phyloP scores from a whole-genome alignment of 345 rosid genomes.

The Hypericum perforatum region DNA sequence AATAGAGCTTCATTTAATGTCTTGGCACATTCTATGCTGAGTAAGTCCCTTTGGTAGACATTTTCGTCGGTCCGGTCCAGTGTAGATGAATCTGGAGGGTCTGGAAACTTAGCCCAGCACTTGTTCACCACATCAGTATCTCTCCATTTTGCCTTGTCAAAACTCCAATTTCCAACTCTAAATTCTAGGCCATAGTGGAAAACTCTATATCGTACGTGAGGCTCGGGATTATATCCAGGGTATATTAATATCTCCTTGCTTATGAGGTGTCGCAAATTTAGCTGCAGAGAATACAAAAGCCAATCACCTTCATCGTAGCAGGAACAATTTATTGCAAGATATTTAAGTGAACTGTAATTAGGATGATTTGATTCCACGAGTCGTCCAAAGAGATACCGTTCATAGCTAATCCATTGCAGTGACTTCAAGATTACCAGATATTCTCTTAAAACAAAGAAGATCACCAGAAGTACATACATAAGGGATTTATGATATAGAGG shows the following conservation, averaged over 20 bases:
- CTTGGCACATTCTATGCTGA: conserved; percentile 86
- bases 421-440: no score
- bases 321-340: no score
- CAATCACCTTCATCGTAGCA: neutral
- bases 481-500: conserved; percentile 4
- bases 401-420: no score
- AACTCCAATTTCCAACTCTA: conserved; percentile 88
- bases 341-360: no score
- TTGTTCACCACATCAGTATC: conserved; percentile 56
- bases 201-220: conserved; percentile 65
- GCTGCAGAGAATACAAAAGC: conserved; percentile 35
- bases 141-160: conserved; percentile 94
- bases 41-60: conserved; percentile 54
- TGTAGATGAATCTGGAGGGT: conserved; percentile 60
- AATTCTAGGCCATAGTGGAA: conserved; percentile 94
- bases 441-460: neutral
- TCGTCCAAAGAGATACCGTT: no score
- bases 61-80: conserved; percentile 43
- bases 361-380: no score
- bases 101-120: conserved; percentile 90
- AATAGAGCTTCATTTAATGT: conserved; percentile 66
- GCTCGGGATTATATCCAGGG: conserved; percentile 86
- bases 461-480: neutral
- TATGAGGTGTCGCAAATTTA: conserved; percentile 65
- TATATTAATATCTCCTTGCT: conserved; percentile 65